A percentile compares a stretch with the other conserved stretches of the same genome.
These are phyloP conservation scores for Calonectria hawksworthii DNA, from an alignment of 2,329 filamentous ascomycete species.

Conservation along the genomic window DNA sequence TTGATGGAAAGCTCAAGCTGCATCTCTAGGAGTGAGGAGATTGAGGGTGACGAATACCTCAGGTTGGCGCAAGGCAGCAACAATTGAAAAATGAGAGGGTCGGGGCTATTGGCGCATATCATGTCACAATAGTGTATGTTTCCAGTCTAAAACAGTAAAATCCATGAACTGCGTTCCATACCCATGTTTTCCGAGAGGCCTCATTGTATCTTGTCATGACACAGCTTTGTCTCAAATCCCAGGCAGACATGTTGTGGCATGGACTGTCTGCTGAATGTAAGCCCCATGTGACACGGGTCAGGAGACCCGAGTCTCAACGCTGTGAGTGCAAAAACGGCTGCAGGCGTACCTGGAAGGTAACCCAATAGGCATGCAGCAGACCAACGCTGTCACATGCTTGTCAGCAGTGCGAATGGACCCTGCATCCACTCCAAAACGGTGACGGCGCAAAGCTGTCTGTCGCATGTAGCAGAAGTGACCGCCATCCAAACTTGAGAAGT, in stretches of 20 bases:
- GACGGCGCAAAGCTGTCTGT: not conserved
- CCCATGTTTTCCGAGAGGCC: not conserved
- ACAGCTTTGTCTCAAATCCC: not conserved
- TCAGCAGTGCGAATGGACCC: not conserved
- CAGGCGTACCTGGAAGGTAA: not conserved
- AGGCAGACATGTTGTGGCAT: not conserved
- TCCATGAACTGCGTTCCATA: not conserved
- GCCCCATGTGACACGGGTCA: conserved; percentile 10
- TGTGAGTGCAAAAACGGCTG: not conserved
- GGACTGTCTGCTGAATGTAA: not conserved
- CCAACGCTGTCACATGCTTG: not conserved
- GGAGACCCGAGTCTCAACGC: not conserved
- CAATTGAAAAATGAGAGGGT: not conserved
- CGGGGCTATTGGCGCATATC: not conserved
- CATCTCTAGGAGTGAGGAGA: not conserved
- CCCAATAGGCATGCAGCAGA: not conserved
- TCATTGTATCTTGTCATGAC: not conserved
- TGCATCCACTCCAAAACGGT: conserved; percentile 7
- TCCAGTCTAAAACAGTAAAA: not conserved
- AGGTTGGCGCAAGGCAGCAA: conserved; percentile 22
- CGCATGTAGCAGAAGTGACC: not conserved
- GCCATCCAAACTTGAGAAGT: not conserved
- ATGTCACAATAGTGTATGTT: not conserved
- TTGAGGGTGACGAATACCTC: conserved; percentile 1
- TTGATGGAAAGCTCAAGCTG: not conserved